Base-by-base conservation (phyloP, 768 basidiomycete genomes). In the Hirschioporus abietinus region DNA sequence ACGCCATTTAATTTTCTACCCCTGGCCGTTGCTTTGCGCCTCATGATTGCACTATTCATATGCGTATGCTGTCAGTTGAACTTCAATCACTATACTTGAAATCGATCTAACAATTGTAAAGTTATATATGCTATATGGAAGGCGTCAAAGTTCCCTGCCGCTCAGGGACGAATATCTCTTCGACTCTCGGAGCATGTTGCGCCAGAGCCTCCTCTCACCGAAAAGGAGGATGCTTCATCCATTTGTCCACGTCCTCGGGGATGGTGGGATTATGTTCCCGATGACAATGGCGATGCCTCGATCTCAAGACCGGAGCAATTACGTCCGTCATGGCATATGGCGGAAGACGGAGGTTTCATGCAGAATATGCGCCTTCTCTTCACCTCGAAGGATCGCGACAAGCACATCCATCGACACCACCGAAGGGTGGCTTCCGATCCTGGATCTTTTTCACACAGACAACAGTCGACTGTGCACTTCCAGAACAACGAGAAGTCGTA, bases 241-340 rank as follows among this genome's bases (percentile, higher is more conserved):
- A 61, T 61, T 23, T 12, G 15, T 15, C 42, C 42, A 20, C 60
- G 60, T 5, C 60, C 60, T 61, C 76, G 82, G 26, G 82, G 80
- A 7, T 86, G 86, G 85, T 86, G 84, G 84, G 83, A 86, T 69
- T 83, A 84, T 71, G 80, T 83, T 5, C 78, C 82, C 23, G 70
- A 78, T 26, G 60, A 63, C 8, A 52, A 52, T 10, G 30, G 17
- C 35, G 30, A 57, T 30, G 25, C 20, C 20, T 9, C 35, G 61
- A 20, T 63, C 30, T 7, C 26, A 57, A 12, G 26, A 65, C 57
- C 63, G 30, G 60, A 24, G 60, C n/a, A 18, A n/a, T 57, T 8
- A 57, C 35, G 27, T 62, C 61, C 26, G 7, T 59, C 35, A 58
- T 63, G 60, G 15, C 42, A 25, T 8, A 61, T 61, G 10, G 23